A percentile compares a stretch with the other conserved stretches of the same genome.
Evolutionary conservation across 345 rosid genomes (phyloP).

Genomic region (Psidium friedrichsthalianum): DNA sequence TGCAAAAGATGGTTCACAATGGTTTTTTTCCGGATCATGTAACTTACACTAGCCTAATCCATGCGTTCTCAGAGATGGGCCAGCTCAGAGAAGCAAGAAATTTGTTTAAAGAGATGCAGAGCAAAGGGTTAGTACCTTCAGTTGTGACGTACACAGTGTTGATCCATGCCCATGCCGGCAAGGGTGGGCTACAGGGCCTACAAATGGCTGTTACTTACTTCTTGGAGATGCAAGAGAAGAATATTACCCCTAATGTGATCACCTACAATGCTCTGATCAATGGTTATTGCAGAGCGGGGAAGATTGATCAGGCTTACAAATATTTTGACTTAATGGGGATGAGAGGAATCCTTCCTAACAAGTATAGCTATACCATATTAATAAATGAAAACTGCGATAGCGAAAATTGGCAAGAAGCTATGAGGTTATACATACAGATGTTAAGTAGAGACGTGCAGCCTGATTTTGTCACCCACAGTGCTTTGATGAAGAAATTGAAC

Average conservation of each 20-base stretch:
- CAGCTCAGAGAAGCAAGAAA: constrained; percentile 35
- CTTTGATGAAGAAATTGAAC: constrained; percentile 45
- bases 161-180: constrained; percentile 54
- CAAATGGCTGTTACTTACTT: constrained; percentile 38
- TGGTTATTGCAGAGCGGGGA: constrained; percentile 49
- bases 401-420: constrained; percentile 48
- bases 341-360: constrained; percentile 45
- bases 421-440: constrained; percentile 62
- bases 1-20: constrained; percentile 33
- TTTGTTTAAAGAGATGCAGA: constrained; percentile 38
- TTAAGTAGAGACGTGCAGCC: constrained; percentile 46
- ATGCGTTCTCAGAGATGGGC: constrained; percentile 40
- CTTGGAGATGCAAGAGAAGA: constrained; percentile 44
- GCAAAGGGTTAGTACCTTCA: constrained; percentile 37
- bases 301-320: constrained; percentile 35
- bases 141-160: constrained; percentile 61
- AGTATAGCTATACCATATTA: constrained; percentile 66
- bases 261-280: constrained; percentile 60
- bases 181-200: constrained; percentile 42
- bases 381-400: constrained; percentile 38
- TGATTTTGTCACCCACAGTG: constrained; percentile 43
- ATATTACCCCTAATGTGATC: constrained; percentile 50
- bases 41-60: constrained; percentile 55
- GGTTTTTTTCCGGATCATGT: constrained; percentile 53
- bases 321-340: constrained; percentile 47